Percentiles rank a stretch among this genome's conserved stretches.
Evolutionary conservation across 2,329 filamentous ascomycete species (phyloP).

Genomic region (Aotearoamyces nothofagi): DNA sequence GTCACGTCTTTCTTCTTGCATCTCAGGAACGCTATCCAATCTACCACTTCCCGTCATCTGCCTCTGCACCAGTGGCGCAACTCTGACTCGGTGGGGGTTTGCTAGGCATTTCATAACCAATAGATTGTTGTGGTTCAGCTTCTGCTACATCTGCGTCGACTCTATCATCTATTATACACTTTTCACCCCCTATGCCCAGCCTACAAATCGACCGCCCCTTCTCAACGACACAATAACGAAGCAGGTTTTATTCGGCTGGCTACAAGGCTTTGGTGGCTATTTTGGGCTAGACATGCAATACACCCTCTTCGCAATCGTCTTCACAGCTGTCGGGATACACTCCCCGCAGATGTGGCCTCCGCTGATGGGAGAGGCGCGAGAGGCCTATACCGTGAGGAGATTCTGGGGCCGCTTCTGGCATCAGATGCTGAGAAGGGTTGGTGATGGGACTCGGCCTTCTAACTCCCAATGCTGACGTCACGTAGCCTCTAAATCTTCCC

Average conservation of each 20-base stretch:
- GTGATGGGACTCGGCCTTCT: too few species aligned
- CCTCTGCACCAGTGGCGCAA: too few species aligned
- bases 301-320: slow-evolving; percentile 1
- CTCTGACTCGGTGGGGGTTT: too few species aligned
- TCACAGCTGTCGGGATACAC: slow-evolving; percentile 3
- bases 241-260: slow-evolving; percentile 3
- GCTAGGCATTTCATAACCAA: too few species aligned
- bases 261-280: slow-evolving; percentile 3
- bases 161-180: background rate
- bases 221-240: slow-evolving; percentile 2
- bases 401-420: slow-evolving; percentile 9
- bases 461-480: too few species aligned
- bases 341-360: slow-evolving; percentile 5
- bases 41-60: too few species aligned
- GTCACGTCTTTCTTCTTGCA: too few species aligned
- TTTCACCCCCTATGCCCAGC: too few species aligned
- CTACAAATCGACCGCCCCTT: slow-evolving; percentile 2
- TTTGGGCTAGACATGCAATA: slow-evolving; percentile 5
- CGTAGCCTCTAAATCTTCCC: slow-evolving; percentile 4
- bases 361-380: slow-evolving; percentile 4
- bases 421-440: slow-evolving; percentile 4
- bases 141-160: too few species aligned
- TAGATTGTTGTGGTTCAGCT: too few species aligned
- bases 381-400: slow-evolving; percentile 5
- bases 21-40: too few species aligned